Base-by-base conservation (phyloP, 805 yeast genomes). In the Danielia oregonensis region DNA sequence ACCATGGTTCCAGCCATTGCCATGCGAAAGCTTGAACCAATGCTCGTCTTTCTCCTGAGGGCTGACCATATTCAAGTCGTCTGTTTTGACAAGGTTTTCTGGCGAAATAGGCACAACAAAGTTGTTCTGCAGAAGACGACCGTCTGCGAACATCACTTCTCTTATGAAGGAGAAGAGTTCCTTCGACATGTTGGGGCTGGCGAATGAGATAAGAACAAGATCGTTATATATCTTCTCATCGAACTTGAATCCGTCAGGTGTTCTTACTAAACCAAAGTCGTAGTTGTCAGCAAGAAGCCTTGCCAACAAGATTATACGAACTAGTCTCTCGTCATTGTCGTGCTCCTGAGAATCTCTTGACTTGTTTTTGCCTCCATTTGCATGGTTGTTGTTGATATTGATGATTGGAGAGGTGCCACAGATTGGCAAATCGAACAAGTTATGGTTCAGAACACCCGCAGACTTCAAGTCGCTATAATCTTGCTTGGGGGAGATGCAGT, bases 401-500 rank as follows among this genome's bases (percentile, higher is more conserved):
- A 59, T 44, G 6, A 56, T 47, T 0, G 66, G 63, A 12, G 57
- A 53, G 0, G 69, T 61, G 7, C 88, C 91, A 46, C 85, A 77
- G 6, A 74, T 66, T 5, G 91, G 88, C 29, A 74, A 57, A 56
- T 83, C 89, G 51, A 80, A 74, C 37, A 78, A 64, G 43, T 72
- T 70, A 19, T 48, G 40, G 37, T 72, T 74, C 29, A 57, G 55
- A n/a, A 81, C 72, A 7, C 88, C 87, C 3, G 81, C 74, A 15
- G 70, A 69, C 30, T 59, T 66, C 23, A 66, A 59, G 30, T 65
- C 72, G 26, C 59, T 59, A 43, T 71, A 74, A 44, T 78, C 84
- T 4, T 62, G 65, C 49, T 82, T 83, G 28, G 68, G 54, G 11
- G 63, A 51, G 25, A 84, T 63, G 17, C 63, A 61, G 55, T 84